Conservation (phyloP, 2,329 filamentous ascomycete species). For the Grosmannia penicillata region DNA sequence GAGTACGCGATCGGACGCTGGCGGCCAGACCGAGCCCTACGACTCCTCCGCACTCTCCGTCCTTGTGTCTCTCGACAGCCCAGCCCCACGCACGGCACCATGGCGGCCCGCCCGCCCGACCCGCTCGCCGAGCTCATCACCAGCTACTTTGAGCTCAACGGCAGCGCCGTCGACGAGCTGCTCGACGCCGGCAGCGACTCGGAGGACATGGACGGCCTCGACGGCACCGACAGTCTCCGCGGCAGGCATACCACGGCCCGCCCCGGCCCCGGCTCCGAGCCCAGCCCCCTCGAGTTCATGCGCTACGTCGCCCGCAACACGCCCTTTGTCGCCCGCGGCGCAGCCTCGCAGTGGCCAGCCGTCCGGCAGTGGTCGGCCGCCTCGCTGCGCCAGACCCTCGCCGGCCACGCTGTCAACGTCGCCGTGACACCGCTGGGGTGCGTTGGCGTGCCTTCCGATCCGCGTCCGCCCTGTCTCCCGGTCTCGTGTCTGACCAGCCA, state of each 20-base stretch:
- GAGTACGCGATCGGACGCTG: no score
- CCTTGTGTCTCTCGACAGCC: no score
- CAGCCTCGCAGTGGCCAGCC: constrained; percentile 48
- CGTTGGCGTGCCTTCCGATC: not conserved
- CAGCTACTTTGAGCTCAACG: constrained; percentile 62
- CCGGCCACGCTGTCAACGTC: constrained; percentile 49
- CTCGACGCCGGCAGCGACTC: constrained; percentile 16
- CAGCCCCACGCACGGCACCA: no score
- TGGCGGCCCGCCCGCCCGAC: constrained; percentile 16
- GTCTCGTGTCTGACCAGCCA: constrained; percentile 7
- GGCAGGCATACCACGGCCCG: not conserved
- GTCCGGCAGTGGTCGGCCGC: constrained; percentile 44
- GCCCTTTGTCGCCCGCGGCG: constrained; percentile 57
- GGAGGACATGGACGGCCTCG: not conserved
- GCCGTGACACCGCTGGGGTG: constrained; percentile 62
- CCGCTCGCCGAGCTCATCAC: constrained; percentile 42
- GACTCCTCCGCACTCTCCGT: no score
- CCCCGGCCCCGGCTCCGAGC: constrained; percentile 24
- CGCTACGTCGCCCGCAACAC: constrained; percentile 59
- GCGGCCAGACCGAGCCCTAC: no score
- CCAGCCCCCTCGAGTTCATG: constrained; percentile 68
- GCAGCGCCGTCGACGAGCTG: constrained; percentile 43
- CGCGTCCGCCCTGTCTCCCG: not conserved
- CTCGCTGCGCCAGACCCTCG: constrained; percentile 42
- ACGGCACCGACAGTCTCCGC: not conserved